A percentile compares a stretch with the other conserved stretches of the same genome.
Evolutionary conservation across 1,284 basidiomycete species (phyloP).

Genomic region (Xerocomus alliaceus): DNA sequence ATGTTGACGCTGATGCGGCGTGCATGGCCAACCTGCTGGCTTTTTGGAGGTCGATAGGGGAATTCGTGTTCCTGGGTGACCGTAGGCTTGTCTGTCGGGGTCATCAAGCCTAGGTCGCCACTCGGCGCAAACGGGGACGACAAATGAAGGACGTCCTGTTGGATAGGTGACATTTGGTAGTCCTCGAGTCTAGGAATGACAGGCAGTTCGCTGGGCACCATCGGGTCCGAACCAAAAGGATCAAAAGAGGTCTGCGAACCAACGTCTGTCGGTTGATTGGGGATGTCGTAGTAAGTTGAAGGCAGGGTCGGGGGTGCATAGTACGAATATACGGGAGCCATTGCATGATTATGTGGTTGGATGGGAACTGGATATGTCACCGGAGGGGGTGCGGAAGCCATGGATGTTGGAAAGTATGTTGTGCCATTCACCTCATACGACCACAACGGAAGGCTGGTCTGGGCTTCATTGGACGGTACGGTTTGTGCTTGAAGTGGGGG

Average conservation of each 20-base stretch:
- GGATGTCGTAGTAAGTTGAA: conserved; percentile 6
- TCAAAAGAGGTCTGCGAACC: conserved; percentile 22
- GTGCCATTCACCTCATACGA: conserved; percentile 44
- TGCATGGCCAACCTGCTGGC: conserved; percentile 39
- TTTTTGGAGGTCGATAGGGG: conserved; percentile 38
- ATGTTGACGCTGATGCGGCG: conserved; percentile 45
- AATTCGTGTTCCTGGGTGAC: conserved; percentile 25
- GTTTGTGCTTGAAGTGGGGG: neutral
- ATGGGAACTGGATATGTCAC: conserved; percentile 15
- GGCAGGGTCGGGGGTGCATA: conserved; percentile 14
- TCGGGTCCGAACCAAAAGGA: conserved; percentile 31
- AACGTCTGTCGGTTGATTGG: conserved; percentile 1
- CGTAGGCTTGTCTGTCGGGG: neutral
- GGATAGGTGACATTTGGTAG: conserved; percentile 8
- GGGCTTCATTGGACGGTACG: neutral
- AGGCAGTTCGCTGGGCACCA: conserved; percentile 25
- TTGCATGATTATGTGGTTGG: conserved; percentile 11
- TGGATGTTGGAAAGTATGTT: conserved; percentile 39
- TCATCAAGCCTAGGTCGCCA: neutral
- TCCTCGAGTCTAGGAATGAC: conserved; percentile 20
- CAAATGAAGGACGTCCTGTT: neutral
- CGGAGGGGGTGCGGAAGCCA: conserved; percentile 4
- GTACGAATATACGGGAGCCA: conserved; percentile 13
- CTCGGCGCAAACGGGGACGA: neutral
- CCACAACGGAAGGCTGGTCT: conserved; percentile 18